Evolutionary conservation across 768 basidiomycete species (phyloP), one percentile per base, ranked within the genome.

Genomic region (Podaxis sp.): DNA sequence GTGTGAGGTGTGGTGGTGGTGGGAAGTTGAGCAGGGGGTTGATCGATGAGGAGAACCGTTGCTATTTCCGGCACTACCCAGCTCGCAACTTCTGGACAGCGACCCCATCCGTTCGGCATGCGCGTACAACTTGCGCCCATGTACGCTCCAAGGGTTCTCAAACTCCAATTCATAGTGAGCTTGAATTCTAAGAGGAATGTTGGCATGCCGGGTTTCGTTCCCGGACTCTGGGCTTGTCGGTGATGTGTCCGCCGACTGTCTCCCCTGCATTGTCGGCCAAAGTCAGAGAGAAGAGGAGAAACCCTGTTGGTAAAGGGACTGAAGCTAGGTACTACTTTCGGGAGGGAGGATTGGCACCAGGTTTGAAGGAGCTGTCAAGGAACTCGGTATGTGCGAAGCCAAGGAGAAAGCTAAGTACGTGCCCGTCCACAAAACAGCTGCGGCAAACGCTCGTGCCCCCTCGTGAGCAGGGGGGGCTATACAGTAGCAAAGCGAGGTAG

Each of bases 141-240:
- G 32, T 3, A 32, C 18, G 28, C 52, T 54, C 21, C 52, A 52
- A 3, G 37, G 38, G 18, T 60, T 60, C 10, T 53, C 59, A 32
- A 60, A 54, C 44, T 54, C 52, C 13, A 60, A 16, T 36, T 53
- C 59, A 14, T 46, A 60, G n/a, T 47, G 42, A 3, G 42, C 18
- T 23, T 44, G 27, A 13, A 18, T 18, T 9, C 4, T 36, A 13
- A 27, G 59, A 14, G 6, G 47, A 13, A 25, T 3, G 36, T 54
- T 21, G n/a, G 23, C 37, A 21, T 23, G n/a, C 18, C 11, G 10
- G 37, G 1, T 18, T 6, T 54, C n/a, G 18, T 36, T 16, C n/a
- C 28, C 14, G 35, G 5, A 16, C n/a, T 42, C 14, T 7, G 40
- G 6, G n/a, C 4, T 21, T 35, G 28, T n/a, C 6, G 28, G 23